A percentile compares a stretch with the other conserved stretches of the same genome.
These are phyloP conservation scores for Lodderomyces oxycetoniae DNA, from an alignment of 1,139 yeast species.

Conservation along the genomic window DNA sequence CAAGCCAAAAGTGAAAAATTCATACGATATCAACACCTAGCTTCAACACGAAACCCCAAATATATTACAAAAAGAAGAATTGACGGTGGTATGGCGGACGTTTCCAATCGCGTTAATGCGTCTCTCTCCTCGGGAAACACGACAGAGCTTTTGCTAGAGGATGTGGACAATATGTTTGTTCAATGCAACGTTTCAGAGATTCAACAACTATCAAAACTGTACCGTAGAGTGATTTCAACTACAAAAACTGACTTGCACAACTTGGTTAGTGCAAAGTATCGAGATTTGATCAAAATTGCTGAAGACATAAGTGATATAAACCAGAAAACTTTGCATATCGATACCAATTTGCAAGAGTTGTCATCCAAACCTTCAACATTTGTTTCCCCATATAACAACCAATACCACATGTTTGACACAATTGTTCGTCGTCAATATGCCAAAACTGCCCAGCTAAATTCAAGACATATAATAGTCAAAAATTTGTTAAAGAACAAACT, in stretches of 20 bases:
- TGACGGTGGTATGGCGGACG: too few species aligned
- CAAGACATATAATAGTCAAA: slow-evolving; percentile 22
- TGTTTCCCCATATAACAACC: slow-evolving; percentile 23
- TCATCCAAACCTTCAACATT: slow-evolving; percentile 32
- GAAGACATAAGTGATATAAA: slow-evolving; percentile 61
- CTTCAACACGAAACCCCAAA: too few species aligned
- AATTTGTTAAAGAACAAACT: slow-evolving; percentile 28
- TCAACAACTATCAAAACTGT: slow-evolving; percentile 28
- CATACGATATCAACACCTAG: too few species aligned
- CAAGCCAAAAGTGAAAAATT: too few species aligned
- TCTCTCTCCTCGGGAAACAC: too few species aligned
- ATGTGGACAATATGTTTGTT: slow-evolving; percentile 35
- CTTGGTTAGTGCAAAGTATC: slow-evolving; percentile 61
- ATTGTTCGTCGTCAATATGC: slow-evolving; percentile 17
- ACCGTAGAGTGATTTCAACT: slow-evolving; percentile 21
- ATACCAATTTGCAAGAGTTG: slow-evolving; percentile 27
- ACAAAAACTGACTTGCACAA: slow-evolving; percentile 41
- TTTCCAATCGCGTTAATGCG: too few species aligned
- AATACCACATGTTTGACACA: slow-evolving; percentile 21
- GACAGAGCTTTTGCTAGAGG: slow-evolving; percentile 1
- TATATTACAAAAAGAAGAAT: too few species aligned
- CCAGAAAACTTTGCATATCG: slow-evolving; percentile 27
- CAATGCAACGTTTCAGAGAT: slow-evolving; percentile 32
- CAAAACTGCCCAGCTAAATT: slow-evolving; percentile 14
- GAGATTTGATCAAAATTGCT: slow-evolving; percentile 64